Evolutionary conservation across 2,329 filamentous ascomycete genomes (phyloP), one percentile per base, ranked within the genome.

Genomic region (Magnaporthiopsis poae): DNA sequence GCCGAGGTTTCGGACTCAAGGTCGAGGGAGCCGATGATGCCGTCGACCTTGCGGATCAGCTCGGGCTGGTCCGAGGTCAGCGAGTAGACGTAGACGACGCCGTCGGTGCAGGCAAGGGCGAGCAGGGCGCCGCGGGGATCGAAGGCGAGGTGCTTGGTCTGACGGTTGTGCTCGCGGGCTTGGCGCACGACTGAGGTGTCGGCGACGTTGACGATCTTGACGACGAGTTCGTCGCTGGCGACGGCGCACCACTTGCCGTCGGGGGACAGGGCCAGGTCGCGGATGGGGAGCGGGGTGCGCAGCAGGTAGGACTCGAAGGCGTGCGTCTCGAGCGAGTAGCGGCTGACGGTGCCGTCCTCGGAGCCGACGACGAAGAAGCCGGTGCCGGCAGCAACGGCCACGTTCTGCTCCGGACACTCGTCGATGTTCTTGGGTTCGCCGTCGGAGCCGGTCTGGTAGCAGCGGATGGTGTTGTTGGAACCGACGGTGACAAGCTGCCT

Each of bases 311-410:
- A 88, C 69, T 96, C 91, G 78, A 96, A 91, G 35, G 81, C 77
- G 72, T 88, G 88, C 2, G 86, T 86, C 67, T 86, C 82, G 64
- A 97, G 83, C n/a, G 90, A 90, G 80, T 96, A 99, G 72, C 92
- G 87, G 80, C 90, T 96, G 73, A 99, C 92, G n/a, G 90, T 95
- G 73, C 96, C 95, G 78, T 98, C 93, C 77, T 99, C 94, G 27
- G 91, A 91, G 35, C 92, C 95, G 69, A 92, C 88, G 61, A 98
- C 86, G 75, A 97, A 96, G 76, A 90, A 92, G 68, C 90, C 86
- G 74, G 94, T 85, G 52, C 87, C 86, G 27, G 92, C 87, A 36
- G 87, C 90, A 29, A 98, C 86, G 39, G 89, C 88, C 27, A 90
- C 83, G 74, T 96, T 96, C 70, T 91, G 89, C 71, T 97, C 94